These are phyloP conservation scores for Coemansia sp. DNA, from an alignment of 192 early-diverging fungal genomes.

Conservation along the genomic window DNA sequence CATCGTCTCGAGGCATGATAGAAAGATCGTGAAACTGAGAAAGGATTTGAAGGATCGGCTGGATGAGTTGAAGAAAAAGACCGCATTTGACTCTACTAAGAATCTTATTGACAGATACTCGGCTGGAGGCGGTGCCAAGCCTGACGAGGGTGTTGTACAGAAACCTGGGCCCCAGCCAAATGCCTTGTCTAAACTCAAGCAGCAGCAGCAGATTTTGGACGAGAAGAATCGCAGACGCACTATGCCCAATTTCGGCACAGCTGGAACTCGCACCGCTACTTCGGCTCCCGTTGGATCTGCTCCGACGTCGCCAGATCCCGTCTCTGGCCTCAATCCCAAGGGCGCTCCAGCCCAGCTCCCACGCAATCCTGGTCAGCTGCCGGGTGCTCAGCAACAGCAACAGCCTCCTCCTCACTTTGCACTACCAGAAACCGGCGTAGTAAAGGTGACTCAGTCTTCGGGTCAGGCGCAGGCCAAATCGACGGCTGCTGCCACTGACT, in stretches of 20 bases:
- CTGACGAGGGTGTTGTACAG: not conserved
- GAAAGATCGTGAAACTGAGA: constrained; percentile 41
- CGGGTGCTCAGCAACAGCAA: not conserved
- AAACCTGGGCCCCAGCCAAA: constrained; percentile 7
- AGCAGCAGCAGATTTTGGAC: constrained; percentile 18
- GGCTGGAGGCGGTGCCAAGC: constrained; percentile 25
- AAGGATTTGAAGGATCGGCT: constrained; percentile 72
- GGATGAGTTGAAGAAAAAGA: constrained; percentile 96
- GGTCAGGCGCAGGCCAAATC: constrained; percentile 10
- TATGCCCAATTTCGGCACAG: constrained; percentile 69
- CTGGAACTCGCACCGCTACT: constrained; percentile 71
- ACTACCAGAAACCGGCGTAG: constrained; percentile 27
- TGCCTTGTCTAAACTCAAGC: constrained; percentile 2
- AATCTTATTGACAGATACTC: constrained; percentile 89
- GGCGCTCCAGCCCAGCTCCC: not conserved
- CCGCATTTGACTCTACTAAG: constrained; percentile 88
- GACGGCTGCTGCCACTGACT: not conserved
- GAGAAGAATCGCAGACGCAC: constrained; percentile 44
- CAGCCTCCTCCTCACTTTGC: not conserved
- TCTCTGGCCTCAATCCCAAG: not conserved
- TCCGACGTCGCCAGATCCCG: constrained; percentile 61
- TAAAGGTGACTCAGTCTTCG: constrained; percentile 22
- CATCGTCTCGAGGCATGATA: constrained; percentile 28
- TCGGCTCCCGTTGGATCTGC: constrained; percentile 63
- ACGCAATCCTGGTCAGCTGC: not conserved